Conservation (phyloP, 2,329 filamentous ascomycete genomes). For the Calonectria pseudoreteaudii region DNA sequence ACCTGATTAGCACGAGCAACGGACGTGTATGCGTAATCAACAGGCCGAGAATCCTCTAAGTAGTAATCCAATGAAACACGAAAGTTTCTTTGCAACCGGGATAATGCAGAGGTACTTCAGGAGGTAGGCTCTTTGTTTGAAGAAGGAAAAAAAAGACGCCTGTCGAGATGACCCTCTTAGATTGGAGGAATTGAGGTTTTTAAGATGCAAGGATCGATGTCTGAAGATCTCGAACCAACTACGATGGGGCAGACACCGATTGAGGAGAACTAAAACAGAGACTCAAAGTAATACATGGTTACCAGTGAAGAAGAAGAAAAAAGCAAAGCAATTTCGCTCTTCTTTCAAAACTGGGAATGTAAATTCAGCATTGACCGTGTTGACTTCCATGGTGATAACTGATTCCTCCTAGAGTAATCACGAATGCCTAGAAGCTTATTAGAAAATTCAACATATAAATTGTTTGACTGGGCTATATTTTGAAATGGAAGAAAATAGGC, state of each 20-base stretch:
- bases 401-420: background rate
- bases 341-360: background rate
- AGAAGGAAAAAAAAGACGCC: background rate
- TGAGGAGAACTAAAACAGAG: background rate
- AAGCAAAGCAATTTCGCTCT: too few species aligned
- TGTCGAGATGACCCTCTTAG: background rate
- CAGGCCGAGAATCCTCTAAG: background rate
- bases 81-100: background rate
- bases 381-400: background rate
- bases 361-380: background rate
- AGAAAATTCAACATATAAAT: too few species aligned
- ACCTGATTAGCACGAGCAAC: background rate
- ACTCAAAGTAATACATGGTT: background rate
- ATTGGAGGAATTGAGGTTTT: background rate
- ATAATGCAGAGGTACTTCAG: background rate
- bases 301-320: background rate
- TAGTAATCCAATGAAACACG: background rate
- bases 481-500: background rate
- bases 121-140: background rate
- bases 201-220: background rate
- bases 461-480: background rate
- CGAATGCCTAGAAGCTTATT: background rate
- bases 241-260: background rate
- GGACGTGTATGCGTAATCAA: background rate
- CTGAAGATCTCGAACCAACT: background rate